These are phyloP conservation scores for Vitis amurensis DNA, from an alignment of 164 flowering plant genomes.

Conservation along the genomic window DNA sequence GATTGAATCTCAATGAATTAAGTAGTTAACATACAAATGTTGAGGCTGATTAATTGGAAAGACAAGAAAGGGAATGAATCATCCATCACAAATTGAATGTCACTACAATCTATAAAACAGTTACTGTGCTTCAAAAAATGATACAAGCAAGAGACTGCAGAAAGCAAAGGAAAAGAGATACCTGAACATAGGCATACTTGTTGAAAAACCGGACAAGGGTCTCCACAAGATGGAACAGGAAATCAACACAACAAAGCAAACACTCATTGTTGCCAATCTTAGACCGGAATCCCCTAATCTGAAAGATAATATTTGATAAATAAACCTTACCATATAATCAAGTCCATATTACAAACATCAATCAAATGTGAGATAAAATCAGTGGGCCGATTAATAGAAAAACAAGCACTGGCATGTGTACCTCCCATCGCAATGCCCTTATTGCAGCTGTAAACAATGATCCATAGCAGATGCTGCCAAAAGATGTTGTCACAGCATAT, in stretches of 20 bases:
- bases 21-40: too few species aligned
- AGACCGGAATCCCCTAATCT: conserved; percentile 95
- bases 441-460: conserved; percentile 97
- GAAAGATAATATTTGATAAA: conserved; percentile 20
- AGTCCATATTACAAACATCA: background rate
- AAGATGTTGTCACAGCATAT: conserved; percentile 88
- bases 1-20: background rate
- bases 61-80: too few species aligned
- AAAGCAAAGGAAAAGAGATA: conserved; percentile 16
- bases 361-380: background rate
- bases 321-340: background rate
- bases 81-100: background rate
- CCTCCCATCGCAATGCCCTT: conserved; percentile 97
- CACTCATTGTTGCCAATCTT: conserved; percentile 97
- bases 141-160: background rate
- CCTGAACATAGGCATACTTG: conserved; percentile 99
- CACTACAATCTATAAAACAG: background rate
- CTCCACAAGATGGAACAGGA: conserved; percentile 94
- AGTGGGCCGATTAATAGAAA: background rate
- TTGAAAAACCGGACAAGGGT: conserved; percentile 95
- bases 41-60: too few species aligned
- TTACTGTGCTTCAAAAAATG: background rate
- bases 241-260: conserved; percentile 95
- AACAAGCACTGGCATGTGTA: conserved; percentile 18
- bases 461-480: conserved; percentile 99